Evolutionary conservation across 73 alveolate species (phyloP).

Genomic region (Symbiodinium natans): DNA sequence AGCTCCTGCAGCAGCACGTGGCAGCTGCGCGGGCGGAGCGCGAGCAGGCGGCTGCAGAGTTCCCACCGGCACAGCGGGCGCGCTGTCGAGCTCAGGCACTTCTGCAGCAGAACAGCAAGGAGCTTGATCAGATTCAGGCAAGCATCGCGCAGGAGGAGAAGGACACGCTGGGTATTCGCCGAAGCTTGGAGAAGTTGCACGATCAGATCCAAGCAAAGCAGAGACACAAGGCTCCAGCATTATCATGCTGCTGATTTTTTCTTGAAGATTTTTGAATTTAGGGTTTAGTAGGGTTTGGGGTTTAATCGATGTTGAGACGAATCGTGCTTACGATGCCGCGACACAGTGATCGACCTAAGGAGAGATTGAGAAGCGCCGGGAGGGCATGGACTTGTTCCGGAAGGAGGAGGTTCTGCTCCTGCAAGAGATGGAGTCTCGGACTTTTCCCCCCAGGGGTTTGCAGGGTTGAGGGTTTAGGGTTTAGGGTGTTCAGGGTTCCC

Average conservation of each 20-base stretch:
- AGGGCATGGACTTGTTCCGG: not conserved
- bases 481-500: too few relatives aligned
- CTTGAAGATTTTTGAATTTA: not conserved
- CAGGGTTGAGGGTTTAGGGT: too few relatives aligned
- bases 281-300: not conserved
- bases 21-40: not conserved
- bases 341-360: not conserved
- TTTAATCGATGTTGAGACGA: too few relatives aligned
- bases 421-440: not conserved
- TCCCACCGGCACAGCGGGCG: conserved; percentile 9
- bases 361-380: not conserved
- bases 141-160: conserved; percentile 17
- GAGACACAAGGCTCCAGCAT: not conserved
- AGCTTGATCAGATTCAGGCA: not conserved
- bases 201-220: not conserved
- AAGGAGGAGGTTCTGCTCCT: not conserved
- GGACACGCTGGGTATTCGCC: not conserved
- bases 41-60: not conserved
- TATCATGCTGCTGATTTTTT: too few relatives aligned
- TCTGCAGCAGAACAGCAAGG: not conserved
- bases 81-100: not conserved
- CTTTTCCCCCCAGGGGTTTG: too few relatives aligned
- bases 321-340: too few relatives aligned
- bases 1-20: conserved; percentile 1
- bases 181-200: not conserved